Evolutionary conservation across 306 rosid species (phyloP), one percentile per base, ranked within the genome.

Genomic region (Quercus suber): DNA sequence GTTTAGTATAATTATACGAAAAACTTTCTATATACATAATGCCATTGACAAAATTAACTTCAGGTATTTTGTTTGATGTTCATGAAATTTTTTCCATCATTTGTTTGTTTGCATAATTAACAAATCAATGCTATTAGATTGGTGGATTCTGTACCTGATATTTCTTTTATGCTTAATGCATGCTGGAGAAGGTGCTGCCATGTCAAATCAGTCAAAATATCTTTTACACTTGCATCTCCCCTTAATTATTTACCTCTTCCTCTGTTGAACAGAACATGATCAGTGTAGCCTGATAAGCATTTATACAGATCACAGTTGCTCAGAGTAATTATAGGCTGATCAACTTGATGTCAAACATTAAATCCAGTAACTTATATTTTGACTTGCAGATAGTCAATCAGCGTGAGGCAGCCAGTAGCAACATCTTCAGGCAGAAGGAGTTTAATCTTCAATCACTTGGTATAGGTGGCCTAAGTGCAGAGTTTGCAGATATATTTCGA

Each of bases 401-500:
- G 87, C 97, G 99, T 27, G 97, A 93, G 83, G 93, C 87, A 83
- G 94, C 94, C 45, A 96, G 93, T 73, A 93, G 98, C 84, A 93
- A 78, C 81, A 89, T 96, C 72, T 96, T 96, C 79, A 87, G 89
- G 90, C 98, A 91, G 73, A 96, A 96, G 76, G 99, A 93, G 80
- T 96, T 96, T 80, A 93, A 96, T 84, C 99, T 96, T 77, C 84
- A 96, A 89, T 64, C 92, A 49, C 91, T 96, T 65, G 99, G 99
- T 63, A 96, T 96, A 75, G 99, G 99, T 73, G 99, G 99, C 52
- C 76, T 96, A 85, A 85, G 94, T 76, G 97, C 89, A 0, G 99
- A 96, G 86, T 96, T 96, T 82, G 97, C 91, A 57, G 97, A 96
- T 80, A 96, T 96, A 90, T 96, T 96, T 81, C 91, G 99, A 88